Evolutionary conservation across 2,329 filamentous ascomycete species (phyloP), one percentile per base, ranked within the genome.

Genomic region (Orbilia ellipsospora): DNA sequence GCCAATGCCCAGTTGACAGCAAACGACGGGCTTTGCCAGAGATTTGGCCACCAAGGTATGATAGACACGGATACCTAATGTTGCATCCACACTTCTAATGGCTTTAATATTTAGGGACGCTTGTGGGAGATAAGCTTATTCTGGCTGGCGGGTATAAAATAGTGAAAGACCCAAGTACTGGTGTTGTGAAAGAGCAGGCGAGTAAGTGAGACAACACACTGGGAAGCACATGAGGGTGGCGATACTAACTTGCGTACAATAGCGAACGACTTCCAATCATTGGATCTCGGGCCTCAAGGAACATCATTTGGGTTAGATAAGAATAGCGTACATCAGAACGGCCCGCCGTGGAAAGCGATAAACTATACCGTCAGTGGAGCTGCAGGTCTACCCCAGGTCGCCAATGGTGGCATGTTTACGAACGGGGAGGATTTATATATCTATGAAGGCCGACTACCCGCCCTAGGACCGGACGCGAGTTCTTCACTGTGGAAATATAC

Each of bases 401-500:
- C 54, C 5, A 75, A 75, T 20, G 72, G 72, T 18, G 72, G 59
- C 5, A 75, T 75, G 72, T 75, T 67, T 55, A 59, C 57, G 20
- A 52, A 69, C 31, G 64, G 64, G 4, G 64, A 75, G 28, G 72
- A 75, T 40, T 18, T 75, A 31, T 75, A 69, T 18, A 69, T 75
- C 8, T 75, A 75, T 45, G 72, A 75, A 48, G 72, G 72, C 13
- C 57, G 72, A n/a, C 36, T 75, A 50, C 72, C 72, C 4, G 64
- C 57, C n/a, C 40, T 75, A 16, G 72, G 72, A 15, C 59, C 64
- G 2, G 72, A 75, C 4, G 72, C 72, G 51, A 60, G 64, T 18
- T 75, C 72, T 2, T 75, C 72, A 31, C 40, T 75, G 23, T 75
- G 72, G 72, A 75, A 75, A 10, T 75, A 60, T 28, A 75, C 72